A percentile compares a stretch with the other conserved stretches of the same genome.
Conservation (phyloP, 768 basidiomycete genomes). For the Cystobasidium ongulense region DNA sequence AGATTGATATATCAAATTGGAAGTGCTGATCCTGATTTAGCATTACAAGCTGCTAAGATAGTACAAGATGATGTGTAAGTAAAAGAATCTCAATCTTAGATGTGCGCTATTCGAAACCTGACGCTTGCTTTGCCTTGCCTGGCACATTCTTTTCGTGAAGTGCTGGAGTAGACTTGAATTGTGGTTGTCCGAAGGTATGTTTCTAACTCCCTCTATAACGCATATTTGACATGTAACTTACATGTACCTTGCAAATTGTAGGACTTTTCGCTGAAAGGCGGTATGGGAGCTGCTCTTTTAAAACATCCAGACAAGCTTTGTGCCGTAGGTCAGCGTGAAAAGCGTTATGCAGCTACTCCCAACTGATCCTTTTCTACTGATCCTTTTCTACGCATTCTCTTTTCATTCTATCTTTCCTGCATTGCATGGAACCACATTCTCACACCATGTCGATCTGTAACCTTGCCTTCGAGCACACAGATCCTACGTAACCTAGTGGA, state of each 20-base stretch:
- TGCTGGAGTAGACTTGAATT: conserved; percentile 91
- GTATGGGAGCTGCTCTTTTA: conserved; percentile 94
- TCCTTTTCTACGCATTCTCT: not conserved
- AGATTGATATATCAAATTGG: conserved; percentile 95
- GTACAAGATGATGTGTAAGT: conserved; percentile 67
- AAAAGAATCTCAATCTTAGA: too few species aligned
- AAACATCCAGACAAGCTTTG: conserved; percentile 85
- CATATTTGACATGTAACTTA: too few species aligned
- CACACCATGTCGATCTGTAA: too few species aligned
- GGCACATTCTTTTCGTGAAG: not conserved
- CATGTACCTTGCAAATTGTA: not conserved
- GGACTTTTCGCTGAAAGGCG: conserved; percentile 48
- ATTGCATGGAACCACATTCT: too few species aligned
- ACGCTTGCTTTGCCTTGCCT: not conserved
- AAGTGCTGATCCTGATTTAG: conserved; percentile 75
- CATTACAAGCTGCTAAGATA: conserved; percentile 78
- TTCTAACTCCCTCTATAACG: too few species aligned
- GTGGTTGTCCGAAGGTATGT: conserved; percentile 58
- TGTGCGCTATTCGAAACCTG: too few species aligned
- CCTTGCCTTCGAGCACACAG: conserved; percentile 42
- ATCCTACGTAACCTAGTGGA: conserved; percentile 70
- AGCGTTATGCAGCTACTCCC: too few species aligned
- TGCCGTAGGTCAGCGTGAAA: conserved; percentile 37
- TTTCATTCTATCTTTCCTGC: not conserved
- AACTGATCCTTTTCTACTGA: too few species aligned